Conservation (phyloP, 257 asterid genomes). For the Apocynum venetum region DNA sequence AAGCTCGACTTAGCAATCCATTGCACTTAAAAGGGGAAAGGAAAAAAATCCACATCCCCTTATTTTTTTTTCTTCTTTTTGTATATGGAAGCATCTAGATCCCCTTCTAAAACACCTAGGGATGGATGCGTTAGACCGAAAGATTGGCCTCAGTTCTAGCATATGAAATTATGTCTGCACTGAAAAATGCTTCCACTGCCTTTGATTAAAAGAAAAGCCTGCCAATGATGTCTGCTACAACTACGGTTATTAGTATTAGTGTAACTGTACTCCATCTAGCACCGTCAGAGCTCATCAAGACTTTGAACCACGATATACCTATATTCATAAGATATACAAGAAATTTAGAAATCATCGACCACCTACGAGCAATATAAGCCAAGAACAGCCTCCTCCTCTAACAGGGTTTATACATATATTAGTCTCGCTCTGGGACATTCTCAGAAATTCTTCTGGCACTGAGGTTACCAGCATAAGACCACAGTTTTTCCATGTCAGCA, state of each 20-base stretch:
- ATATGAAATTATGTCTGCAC: background rate
- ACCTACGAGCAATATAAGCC: background rate
- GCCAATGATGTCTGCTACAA: background rate
- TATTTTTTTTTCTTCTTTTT: too few species aligned
- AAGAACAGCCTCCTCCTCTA: conserved; percentile 18
- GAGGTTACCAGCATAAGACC: conserved; percentile 82
- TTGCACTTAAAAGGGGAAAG: background rate
- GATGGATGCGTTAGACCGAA: background rate
- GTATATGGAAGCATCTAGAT: too few species aligned
- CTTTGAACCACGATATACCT: conserved; percentile 4
- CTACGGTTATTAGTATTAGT: background rate
- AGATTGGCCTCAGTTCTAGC: background rate
- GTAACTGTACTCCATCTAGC: conserved; percentile 9
- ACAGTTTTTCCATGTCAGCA: conserved; percentile 63
- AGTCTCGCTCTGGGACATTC: conserved; percentile 79
- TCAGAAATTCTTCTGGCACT: conserved; percentile 60
- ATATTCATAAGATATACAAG: conserved; percentile 6
- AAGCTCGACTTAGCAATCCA: background rate
- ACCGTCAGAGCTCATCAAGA: conserved; percentile 6
- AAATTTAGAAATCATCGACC: background rate
- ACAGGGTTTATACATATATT: conserved; percentile 12
- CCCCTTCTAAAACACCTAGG: background rate
- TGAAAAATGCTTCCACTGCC: background rate
- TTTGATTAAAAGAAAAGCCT: background rate
- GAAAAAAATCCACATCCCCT: background rate